phyloP scores from a whole-genome alignment of 192 early-diverging fungal genomes.

The Coemansia sp. region DNA sequence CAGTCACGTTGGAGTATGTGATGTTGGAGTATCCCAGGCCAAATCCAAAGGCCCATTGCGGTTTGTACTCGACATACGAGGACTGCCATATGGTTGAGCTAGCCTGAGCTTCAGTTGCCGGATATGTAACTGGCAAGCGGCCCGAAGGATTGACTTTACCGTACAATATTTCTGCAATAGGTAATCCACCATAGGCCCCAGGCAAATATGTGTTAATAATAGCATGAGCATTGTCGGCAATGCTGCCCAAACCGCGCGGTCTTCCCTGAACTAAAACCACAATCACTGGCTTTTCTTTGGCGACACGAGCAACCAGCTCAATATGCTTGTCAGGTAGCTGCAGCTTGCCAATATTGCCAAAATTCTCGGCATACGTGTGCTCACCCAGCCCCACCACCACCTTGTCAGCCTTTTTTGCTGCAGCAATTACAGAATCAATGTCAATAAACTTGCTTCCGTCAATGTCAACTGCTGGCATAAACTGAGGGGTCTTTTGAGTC shows the following conservation, averaged over 20 bases:
- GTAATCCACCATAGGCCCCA: constrained; percentile 61
- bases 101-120: constrained; percentile 45
- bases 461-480: constrained; percentile 49
- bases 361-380: constrained; percentile 58
- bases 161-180: constrained; percentile 60
- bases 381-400: constrained; percentile 59
- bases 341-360: constrained; percentile 57
- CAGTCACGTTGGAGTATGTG: constrained; percentile 46
- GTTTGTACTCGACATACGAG: constrained; percentile 39
- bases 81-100: constrained; percentile 49
- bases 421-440: constrained; percentile 32
- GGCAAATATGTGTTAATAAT: constrained; percentile 61
- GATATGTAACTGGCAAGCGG: constrained; percentile 60
- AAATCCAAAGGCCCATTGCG: constrained; percentile 59
- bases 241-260: constrained; percentile 53
- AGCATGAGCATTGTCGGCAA: constrained; percentile 47
- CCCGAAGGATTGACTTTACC: constrained; percentile 61
- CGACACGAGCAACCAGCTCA: constrained; percentile 29
- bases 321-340: constrained; percentile 53
- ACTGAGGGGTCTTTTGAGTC: constrained; percentile 19
- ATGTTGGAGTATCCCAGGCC: constrained; percentile 60
- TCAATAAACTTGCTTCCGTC: constrained; percentile 52
- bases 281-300: constrained; percentile 41
- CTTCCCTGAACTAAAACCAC: constrained; percentile 60
- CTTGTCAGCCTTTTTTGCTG: constrained; percentile 50